Percentiles rank a stretch among this genome's conserved stretches.
phyloP scores from a whole-genome alignment of 129 eudicot genomes.

The Scalesia atractyloides region DNA sequence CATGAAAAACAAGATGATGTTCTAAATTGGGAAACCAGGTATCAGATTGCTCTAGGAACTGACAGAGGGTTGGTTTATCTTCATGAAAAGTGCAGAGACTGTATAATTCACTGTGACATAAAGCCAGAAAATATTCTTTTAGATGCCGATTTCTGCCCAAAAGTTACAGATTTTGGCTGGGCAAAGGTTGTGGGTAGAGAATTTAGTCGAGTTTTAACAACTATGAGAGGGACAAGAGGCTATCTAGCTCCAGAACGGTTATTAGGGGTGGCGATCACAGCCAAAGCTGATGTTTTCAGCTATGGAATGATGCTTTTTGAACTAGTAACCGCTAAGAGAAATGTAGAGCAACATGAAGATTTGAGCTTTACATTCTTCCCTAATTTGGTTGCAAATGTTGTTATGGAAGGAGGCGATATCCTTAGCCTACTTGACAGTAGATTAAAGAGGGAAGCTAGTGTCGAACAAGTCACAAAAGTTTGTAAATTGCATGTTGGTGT shows the following conservation, averaged over 20 bases:
- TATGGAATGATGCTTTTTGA: constrained; percentile 84
- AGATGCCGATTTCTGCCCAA: constrained; percentile 52
- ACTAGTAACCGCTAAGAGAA: constrained; percentile 58
- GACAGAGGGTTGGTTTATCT: constrained; percentile 70
- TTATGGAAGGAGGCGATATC: constrained; percentile 52
- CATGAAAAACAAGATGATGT: constrained; percentile 18
- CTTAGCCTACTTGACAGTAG: constrained; percentile 54
- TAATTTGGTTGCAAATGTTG: constrained; percentile 42
- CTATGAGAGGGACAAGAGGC: constrained; percentile 69
- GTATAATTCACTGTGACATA: constrained; percentile 82
- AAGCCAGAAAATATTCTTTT: constrained; percentile 75
- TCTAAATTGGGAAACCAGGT: constrained; percentile 58
- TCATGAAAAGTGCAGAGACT: constrained; percentile 68
- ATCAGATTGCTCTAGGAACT: constrained; percentile 52
- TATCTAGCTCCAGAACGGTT: constrained; percentile 82
- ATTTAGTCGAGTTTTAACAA: constrained; percentile 73
- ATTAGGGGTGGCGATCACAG: constrained; percentile 63
- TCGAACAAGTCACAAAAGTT: constrained; percentile 54
- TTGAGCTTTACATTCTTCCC: constrained; percentile 49
- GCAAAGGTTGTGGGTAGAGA: constrained; percentile 77
- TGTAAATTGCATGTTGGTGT: constrained; percentile 78
- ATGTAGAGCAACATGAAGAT: constrained; percentile 34
- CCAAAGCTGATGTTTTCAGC: constrained; percentile 78
- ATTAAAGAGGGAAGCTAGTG: constrained; percentile 47
- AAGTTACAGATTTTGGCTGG: constrained; percentile 66